Conservation (phyloP, 1,284 basidiomycete genomes). For the Prillingera fragicola region DNA sequence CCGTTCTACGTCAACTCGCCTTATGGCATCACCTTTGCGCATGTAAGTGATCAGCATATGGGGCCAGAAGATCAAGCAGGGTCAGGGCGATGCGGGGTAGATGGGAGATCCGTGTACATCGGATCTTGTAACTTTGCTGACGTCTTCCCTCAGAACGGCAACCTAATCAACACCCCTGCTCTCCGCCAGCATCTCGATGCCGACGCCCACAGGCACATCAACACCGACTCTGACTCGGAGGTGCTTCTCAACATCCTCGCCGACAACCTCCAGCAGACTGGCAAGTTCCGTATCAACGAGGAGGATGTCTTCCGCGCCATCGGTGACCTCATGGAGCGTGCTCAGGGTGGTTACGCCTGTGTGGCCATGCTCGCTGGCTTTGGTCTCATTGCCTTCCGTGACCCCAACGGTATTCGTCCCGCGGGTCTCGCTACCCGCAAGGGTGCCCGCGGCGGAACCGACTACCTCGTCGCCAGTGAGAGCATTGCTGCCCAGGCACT, state of each 20-base stretch:
- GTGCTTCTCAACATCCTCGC: slow-evolving; percentile 96
- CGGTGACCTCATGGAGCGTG: slow-evolving; percentile 78
- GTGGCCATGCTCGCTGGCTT: slow-evolving; percentile 98
- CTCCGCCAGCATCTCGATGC: slow-evolving; percentile 91
- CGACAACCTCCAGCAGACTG: slow-evolving; percentile 94
- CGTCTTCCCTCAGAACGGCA: slow-evolving; percentile 71
- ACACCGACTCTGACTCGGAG: slow-evolving; percentile 98
- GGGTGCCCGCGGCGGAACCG: slow-evolving; percentile 54
- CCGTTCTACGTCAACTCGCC: slow-evolving; percentile 99
- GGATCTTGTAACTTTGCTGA: no score
- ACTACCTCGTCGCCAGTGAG: slow-evolving; percentile 92
- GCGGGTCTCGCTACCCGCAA: slow-evolving; percentile 69
- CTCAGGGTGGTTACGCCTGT: slow-evolving; percentile 91
- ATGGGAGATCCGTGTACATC: no score
- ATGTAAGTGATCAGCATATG: slow-evolving; percentile 68
- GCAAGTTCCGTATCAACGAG: slow-evolving; percentile 97
- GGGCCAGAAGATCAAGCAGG: neutral
- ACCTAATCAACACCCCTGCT: slow-evolving; percentile 86
- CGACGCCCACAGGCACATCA: slow-evolving; percentile 95
- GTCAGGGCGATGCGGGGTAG: no score
- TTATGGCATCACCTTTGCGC: slow-evolving; percentile 88
- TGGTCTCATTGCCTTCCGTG: slow-evolving; percentile 95
- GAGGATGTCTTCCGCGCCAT: slow-evolving; percentile 98
- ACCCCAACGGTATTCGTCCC: slow-evolving; percentile 97
- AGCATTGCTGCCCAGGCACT: slow-evolving; percentile 93